Conservation (phyloP, 1,139 yeast genomes). For the Kurtzmaniella quercitrusa region DNA sequence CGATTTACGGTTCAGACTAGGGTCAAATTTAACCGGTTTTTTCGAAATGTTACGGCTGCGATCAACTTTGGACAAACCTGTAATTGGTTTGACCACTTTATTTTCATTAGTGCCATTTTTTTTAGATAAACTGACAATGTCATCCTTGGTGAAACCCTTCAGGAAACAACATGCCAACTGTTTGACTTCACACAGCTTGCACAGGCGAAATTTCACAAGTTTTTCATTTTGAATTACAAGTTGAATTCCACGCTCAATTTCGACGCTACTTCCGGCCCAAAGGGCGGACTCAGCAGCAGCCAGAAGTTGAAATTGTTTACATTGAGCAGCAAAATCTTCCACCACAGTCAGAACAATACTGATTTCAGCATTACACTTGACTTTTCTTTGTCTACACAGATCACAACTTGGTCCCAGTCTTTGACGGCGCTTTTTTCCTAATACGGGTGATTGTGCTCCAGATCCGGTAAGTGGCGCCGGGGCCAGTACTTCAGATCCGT, state of each 20-base stretch:
- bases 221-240: constrained; percentile 21
- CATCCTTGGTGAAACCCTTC: constrained; percentile 60
- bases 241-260: constrained; percentile 1
- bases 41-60: neutral
- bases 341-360: constrained; percentile 10
- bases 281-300: constrained; percentile 1
- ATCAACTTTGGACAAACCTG: neutral
- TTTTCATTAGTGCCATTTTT: constrained; percentile 8
- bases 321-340: neutral
- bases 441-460: constrained; percentile 2
- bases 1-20: constrained; percentile 21
- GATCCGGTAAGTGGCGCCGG: neutral
- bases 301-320: constrained; percentile 3
- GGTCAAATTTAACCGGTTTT: constrained; percentile 9
- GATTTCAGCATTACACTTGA: constrained; percentile 71
- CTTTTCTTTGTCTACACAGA: constrained; percentile 65
- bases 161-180: constrained; percentile 47
- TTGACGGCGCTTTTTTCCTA: constrained; percentile 44
- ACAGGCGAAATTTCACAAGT: constrained; percentile 46
- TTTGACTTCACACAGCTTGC: constrained; percentile 47
- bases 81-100: constrained; percentile 5
- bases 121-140: constrained; percentile 30
- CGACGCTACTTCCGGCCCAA: constrained; percentile 3
- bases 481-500: constrained; percentile 2
- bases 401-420: constrained; percentile 77